Evolutionary conservation across 495 filamentous ascomycete species (phyloP), one percentile per base, ranked within the genome.

Genomic region (Aspergillus campestris): DNA sequence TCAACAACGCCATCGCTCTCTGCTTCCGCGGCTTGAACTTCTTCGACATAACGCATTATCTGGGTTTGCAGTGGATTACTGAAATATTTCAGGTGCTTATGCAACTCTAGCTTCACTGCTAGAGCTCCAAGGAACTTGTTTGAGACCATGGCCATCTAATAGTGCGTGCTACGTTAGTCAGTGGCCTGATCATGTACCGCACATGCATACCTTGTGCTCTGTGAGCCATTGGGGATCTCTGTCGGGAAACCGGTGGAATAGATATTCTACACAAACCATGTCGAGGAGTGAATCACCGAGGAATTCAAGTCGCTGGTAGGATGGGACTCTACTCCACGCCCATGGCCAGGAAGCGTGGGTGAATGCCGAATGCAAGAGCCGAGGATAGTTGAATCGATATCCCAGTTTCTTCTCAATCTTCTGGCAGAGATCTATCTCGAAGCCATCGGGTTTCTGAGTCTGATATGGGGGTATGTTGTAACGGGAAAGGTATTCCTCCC

Each of bases 181-280:
- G 12, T 34, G 18, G 8, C 4, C 14, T 3, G 11, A 13, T 6
- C 5, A 12, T 1, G 18, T 24, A 2, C 18, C 18, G 0, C 8
- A 11, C 24, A 10, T 14, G 51, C 65, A 40, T 56, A 77, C 77
- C 55, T 96, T 98, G 70, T 98, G 94, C 66, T 98, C 92, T 1
- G 92, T 98, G 30, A 98, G 75, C 92, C 92, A 98, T 59, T 96
- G 89, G 1, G 92, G 91, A 58, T 96, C 90, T 47, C 80, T 81
- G 36, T 78, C 73, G 0, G 89, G 88, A 58, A 83, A 87, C 8
- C 72, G 73, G 48, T 80, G 66, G 62, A 86, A 98, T 12, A 98
- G 67, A 49, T 85, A 77, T 42, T 87, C 82, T 43, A 98, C 79
- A 55, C 82, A 87, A 38, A 78, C 84, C 80, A 94, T 86, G 56